phyloP scores from a whole-genome alignment of 495 filamentous ascomycete species.

The Aspergillus sparsus region DNA sequence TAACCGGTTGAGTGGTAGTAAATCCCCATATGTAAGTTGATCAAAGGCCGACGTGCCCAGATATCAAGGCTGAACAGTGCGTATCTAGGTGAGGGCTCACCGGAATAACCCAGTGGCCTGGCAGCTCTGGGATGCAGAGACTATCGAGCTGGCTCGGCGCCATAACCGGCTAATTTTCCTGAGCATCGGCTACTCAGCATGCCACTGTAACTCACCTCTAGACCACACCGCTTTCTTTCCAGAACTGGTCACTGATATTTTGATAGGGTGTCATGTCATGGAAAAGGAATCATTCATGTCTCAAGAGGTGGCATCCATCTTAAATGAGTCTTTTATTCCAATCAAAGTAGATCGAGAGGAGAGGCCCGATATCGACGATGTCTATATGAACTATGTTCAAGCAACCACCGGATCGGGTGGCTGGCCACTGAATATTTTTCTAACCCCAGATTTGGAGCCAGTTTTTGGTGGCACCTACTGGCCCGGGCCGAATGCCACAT shows the following conservation, averaged over 20 bases:
- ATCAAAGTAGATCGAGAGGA: conserved; percentile 95
- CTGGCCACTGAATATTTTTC: conserved; percentile 95
- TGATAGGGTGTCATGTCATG: conserved; percentile 85
- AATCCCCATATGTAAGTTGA: conserved; percentile 73
- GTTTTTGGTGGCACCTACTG: conserved; percentile 97
- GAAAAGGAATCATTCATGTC: conserved; percentile 92
- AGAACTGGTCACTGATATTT: conserved; percentile 18
- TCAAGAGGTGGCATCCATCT: conserved; percentile 70
- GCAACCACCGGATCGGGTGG: conserved; percentile 90
- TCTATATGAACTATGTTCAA: conserved; percentile 98
- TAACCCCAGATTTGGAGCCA: conserved; percentile 89
- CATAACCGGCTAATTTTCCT: conserved; percentile 88
- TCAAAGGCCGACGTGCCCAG: not conserved
- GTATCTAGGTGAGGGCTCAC: conserved; percentile 68
- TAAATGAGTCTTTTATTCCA: conserved; percentile 88
- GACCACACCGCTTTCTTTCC: not conserved
- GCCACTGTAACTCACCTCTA: conserved; percentile 65
- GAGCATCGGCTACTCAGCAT: conserved; percentile 93
- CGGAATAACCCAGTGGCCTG: conserved; percentile 86
- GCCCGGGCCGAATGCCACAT: conserved; percentile 71
- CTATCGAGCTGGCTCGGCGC: conserved; percentile 72
- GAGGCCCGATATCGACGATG: conserved; percentile 90
- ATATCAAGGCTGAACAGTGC: conserved; percentile 16
- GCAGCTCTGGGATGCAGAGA: conserved; percentile 83
- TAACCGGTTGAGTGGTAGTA: conserved; percentile 73